These are phyloP conservation scores for Penstemon newberryi DNA, from an alignment of 257 asterid genomes.

Conservation along the genomic window DNA sequence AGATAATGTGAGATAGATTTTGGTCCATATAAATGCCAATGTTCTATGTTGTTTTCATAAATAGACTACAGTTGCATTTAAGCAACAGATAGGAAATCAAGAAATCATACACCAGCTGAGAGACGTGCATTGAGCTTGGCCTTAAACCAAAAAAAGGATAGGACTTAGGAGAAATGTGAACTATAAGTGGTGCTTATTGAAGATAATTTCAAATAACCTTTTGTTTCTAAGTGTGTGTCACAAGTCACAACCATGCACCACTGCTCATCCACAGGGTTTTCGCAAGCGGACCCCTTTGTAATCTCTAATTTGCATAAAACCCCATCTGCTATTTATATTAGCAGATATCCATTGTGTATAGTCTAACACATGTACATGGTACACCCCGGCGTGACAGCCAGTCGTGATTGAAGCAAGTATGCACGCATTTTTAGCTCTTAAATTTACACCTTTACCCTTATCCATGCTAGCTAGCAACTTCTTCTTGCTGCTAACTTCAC, in stretches of 20 bases:
- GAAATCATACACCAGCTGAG: not conserved
- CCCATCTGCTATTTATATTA: no score
- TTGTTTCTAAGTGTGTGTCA: not conserved
- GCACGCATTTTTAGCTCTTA: no score
- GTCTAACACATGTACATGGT: no score
- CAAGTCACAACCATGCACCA: not conserved
- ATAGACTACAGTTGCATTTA: not conserved
- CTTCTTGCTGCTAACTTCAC: no score
- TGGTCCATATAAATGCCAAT: slow-evolving; percentile 49
- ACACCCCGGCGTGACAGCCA: no score
- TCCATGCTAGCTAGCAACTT: no score
- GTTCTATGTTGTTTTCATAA: slow-evolving; percentile 3
- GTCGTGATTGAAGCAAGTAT: no score
- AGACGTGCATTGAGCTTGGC: slow-evolving; percentile 4
- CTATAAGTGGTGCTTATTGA: not conserved
- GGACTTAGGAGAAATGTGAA: not conserved
- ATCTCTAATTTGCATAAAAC: no score
- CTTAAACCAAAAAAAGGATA: not conserved
- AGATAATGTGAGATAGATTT: slow-evolving; percentile 38
- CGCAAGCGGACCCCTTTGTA: no score
- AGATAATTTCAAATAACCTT: not conserved
- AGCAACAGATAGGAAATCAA: slow-evolving; percentile 13
- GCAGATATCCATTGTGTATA: no score
- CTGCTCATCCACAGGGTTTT: not conserved
- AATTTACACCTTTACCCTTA: no score